Base-by-base conservation (phyloP, 495 filamentous ascomycete genomes). In the Penicillium steckii region DNA sequence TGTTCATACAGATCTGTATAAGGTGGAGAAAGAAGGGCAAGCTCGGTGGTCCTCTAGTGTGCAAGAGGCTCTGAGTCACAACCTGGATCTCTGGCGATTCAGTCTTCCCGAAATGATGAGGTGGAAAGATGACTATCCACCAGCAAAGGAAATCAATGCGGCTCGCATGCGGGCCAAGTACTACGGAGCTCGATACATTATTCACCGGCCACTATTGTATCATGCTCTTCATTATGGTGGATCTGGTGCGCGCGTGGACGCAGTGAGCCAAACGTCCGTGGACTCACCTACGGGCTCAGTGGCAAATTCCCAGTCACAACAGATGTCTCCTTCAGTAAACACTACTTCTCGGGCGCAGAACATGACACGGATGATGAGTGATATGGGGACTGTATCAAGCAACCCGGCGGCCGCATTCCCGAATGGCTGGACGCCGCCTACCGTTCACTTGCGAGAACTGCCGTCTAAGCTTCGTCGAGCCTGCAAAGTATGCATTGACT, bases 121-220 rank as follows among this genome's bases (percentile, higher is more conserved):
- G 45, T 98, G 93, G 86, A 64, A 80, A 17, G 86, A 88, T 41
- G 60, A 61, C 2, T 86, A 92, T 33, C 73, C 75, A 2, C 90
- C 89, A 2, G 76, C 91, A 2, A 56, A 52, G 2, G 86, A 96
- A 24, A 94, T 98, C 48, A 85, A 96, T 19, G 77, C 79, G 6
- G 93, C 94, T 15, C 84, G 94, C 4, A 78, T 97, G 44, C 84
- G 94, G 23, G 94, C 90, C 5, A 98, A 98, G 61, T 97, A 93
- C 68, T 97, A 90, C 71, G 94, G 94, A 19, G 93, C 91, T 0
- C 80, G 83, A 35, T 91, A 95, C 42, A 91, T 98, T 62, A 91
- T 94, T 13, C 87, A 93, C 64, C 80, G 94, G 29, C 89, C 88
- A 2, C 88, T 94, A 53, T 69, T 98, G 12, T 81, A 83, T 50